These are phyloP conservation scores for Citrus reticulata DNA, from an alignment of 345 rosid species.

Conservation along the genomic window DNA sequence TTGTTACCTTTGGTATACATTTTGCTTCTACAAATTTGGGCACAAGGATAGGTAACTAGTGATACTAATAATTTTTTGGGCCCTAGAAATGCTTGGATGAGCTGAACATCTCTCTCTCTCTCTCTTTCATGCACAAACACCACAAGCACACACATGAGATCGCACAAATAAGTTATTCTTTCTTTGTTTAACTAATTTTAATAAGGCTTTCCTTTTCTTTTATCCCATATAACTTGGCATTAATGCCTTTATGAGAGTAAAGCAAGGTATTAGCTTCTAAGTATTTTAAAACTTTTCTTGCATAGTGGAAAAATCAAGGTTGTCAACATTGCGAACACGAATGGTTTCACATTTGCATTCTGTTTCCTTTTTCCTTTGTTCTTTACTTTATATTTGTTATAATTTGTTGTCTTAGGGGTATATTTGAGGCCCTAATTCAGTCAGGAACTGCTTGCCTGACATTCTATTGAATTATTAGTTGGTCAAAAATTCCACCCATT, in stretches of 20 bases:
- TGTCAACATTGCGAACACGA: not conserved
- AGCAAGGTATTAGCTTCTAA: not conserved
- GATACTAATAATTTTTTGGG: not conserved
- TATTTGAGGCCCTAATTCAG: not conserved
- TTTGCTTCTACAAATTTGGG: not conserved
- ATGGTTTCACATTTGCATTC: not conserved
- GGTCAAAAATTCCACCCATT: not conserved
- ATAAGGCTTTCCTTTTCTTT: too few relatives aligned
- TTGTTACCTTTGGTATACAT: conserved; percentile 9
- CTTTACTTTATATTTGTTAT: not conserved
- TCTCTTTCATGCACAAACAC: not conserved
- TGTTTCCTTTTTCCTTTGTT: not conserved
- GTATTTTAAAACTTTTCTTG: not conserved
- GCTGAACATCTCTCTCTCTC: not conserved
- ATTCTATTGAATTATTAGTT: not conserved
- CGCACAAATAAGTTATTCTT: not conserved
- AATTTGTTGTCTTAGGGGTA: not conserved
- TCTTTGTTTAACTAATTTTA: not conserved
- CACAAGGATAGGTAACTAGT: not conserved
- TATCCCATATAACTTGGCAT: not conserved
- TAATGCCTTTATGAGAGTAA: not conserved
- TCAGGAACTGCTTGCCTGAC: not conserved
- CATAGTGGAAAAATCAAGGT: not conserved
- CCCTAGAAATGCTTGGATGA: not conserved
- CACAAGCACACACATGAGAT: not conserved